Percentiles rank a stretch among this genome's conserved stretches.
Conservation (phyloP, 176 grass and related monocot species). For the Thinopyrum elongatum region DNA sequence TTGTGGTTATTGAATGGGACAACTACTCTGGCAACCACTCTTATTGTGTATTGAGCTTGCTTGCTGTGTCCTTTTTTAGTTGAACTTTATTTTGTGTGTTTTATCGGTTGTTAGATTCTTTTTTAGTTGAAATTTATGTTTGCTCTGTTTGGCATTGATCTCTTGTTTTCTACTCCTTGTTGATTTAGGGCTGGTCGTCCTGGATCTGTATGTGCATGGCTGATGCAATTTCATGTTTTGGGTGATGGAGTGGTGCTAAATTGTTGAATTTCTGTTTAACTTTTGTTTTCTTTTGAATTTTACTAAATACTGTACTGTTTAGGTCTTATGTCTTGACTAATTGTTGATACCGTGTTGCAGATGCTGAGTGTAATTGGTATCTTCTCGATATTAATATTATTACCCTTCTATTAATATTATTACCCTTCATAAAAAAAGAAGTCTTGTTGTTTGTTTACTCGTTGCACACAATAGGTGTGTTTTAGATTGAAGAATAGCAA, state of each 20-base stretch:
- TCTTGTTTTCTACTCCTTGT: neutral
- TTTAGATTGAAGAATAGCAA: conserved; percentile 7
- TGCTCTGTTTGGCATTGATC: neutral
- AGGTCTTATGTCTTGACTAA: too few species aligned
- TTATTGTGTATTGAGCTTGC: neutral
- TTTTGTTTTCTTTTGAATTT: neutral
- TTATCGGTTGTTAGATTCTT: neutral
- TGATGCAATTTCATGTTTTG: neutral
- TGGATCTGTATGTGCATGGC: neutral
- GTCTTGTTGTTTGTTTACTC: conserved; percentile 21
- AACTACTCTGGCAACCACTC: neutral
- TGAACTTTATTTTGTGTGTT: neutral
- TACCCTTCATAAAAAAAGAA: neutral
- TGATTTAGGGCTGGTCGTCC: conserved; percentile 1
- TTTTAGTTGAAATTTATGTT: neutral
- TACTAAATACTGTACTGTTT: neutral
- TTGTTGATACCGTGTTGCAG: neutral
- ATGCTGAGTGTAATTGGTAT: too few species aligned
- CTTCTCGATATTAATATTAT: too few species aligned
- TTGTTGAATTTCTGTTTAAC: neutral
- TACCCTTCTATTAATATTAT: too few species aligned
- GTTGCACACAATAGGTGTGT: neutral
- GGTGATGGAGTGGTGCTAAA: neutral
- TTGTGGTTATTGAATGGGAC: conserved; percentile 1
- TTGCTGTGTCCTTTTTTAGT: neutral